Percentiles rank a stretch among this genome's conserved stretches.
These are phyloP conservation scores for Coffea canephora DNA, from an alignment of 257 asterid genomes.

Conservation along the genomic window DNA sequence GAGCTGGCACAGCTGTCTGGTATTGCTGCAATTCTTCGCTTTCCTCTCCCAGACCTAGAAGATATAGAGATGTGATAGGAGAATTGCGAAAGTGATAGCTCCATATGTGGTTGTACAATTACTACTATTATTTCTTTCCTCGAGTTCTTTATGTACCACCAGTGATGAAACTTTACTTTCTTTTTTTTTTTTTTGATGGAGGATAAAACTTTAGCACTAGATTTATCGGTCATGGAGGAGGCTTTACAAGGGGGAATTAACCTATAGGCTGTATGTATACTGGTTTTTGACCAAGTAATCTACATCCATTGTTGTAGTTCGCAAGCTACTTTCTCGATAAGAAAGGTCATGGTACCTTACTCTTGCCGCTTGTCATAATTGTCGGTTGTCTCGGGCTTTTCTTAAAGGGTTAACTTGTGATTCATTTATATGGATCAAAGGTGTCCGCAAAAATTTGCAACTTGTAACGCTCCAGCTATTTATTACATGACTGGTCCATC, in stretches of 20 bases:
- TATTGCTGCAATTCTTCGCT: constrained; percentile 88
- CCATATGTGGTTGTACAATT: background rate
- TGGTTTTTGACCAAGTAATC: background rate
- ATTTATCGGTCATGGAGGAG: background rate
- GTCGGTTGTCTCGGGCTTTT: too few species aligned
- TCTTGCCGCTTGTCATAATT: too few species aligned
- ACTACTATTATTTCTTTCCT: background rate
- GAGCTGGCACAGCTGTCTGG: constrained; percentile 86
- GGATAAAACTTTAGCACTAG: background rate
- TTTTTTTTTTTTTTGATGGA: too few species aligned
- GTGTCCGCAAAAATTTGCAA: too few species aligned
- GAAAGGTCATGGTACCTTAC: background rate
- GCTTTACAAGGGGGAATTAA: background rate
- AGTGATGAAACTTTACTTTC: too few species aligned
- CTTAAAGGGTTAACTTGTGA: too few species aligned
- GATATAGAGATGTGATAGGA: constrained; percentile 77
- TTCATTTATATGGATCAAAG: too few species aligned
- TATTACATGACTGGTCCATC: too few species aligned
- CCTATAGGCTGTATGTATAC: background rate
- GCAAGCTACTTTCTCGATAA: background rate
- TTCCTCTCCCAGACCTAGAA: constrained; percentile 91
- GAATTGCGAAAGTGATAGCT: background rate
- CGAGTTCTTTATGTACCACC: background rate
- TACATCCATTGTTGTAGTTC: background rate
- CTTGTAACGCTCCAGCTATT: too few species aligned